Evolutionary conservation across 2,329 filamentous ascomycete genomes (phyloP), one percentile per base, ranked within the genome.

Genomic region (Pseudogymnoascus destructans): DNA sequence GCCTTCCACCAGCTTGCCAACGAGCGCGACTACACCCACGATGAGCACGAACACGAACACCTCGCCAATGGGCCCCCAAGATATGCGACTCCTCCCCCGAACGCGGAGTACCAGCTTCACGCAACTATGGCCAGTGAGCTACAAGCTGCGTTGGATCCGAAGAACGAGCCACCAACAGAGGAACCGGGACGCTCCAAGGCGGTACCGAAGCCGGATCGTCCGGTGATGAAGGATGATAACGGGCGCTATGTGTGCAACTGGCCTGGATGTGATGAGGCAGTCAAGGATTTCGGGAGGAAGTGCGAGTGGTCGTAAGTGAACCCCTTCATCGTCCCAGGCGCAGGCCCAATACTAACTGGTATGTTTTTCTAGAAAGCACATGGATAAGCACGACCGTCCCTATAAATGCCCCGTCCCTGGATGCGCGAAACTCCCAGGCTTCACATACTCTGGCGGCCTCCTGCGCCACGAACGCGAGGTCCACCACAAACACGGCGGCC

Each of bases 301-400:
- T 95, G 91, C 73, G 91, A 95, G 74, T 96, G 89, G 89, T 95
- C 86, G 89, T 93, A 75, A 80, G 87, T 79, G 4, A 27, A 52
- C n/a, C 42, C n/a, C n/a, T 52, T 30, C 23, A 17, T 11, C 23
- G n/a, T 27, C 5, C n/a, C 4, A 15, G 42, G 15, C 6, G 42
- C 23, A 27, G 8, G 9, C 23, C 8, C 42, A 15, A 15, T 27
- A 30, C 42, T 27, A 11, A 52, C 23, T 10, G 13, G 3, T 15
- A 11, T 30, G 4, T 5, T 2, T 52, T 27, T 52, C 1, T 63
- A 95, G 89, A 69, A 96, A 97, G 74, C 92, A 97, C 70, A 96
- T 96, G 91, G 92, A 97, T 73, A 95, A 95, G 70, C 92, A 97
- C 70, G 90, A 95, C 65, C 80, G 92, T 10, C 92, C 92, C 1